Conservation (phyloP, 345 rosid genomes). For the Passiflora organensis region DNA sequence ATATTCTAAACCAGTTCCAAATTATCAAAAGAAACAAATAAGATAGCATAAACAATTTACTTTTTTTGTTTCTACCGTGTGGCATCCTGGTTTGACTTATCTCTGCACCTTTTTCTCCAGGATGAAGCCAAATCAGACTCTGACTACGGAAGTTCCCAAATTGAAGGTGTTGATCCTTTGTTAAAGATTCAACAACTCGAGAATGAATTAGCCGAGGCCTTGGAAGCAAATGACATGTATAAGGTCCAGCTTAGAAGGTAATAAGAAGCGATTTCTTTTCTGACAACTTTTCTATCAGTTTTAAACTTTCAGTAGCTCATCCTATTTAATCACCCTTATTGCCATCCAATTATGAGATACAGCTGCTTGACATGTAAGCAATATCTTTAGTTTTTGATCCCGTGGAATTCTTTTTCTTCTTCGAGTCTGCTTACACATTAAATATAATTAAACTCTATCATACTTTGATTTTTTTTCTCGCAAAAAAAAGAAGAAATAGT, state of each 20-base stretch:
- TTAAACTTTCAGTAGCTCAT: background rate
- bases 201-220: conserved; percentile 47
- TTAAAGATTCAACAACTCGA: conserved; percentile 44
- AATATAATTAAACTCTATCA: too few relatives aligned
- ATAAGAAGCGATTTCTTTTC: background rate
- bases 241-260: conserved; percentile 54
- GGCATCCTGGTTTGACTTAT: background rate
- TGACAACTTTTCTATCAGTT: background rate
- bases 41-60: too few relatives aligned
- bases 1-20: too few relatives aligned
- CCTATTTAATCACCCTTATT: background rate
- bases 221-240: conserved; percentile 52
- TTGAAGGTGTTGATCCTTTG: conserved; percentile 20
- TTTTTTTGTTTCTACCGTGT: too few relatives aligned
- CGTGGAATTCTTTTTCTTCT: too few relatives aligned
- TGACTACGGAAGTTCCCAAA: conserved; percentile 15
- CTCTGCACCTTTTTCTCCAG: conserved; percentile 18
- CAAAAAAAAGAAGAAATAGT: too few relatives aligned
- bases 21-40: too few relatives aligned
- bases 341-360: too few relatives aligned
- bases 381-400: too few relatives aligned
- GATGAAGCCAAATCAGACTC: conserved; percentile 12
- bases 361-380: too few relatives aligned
- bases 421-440: too few relatives aligned
- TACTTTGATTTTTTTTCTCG: too few relatives aligned